Conservation (phyloP, 805 yeast species). For the Candida ipomoeae region DNA sequence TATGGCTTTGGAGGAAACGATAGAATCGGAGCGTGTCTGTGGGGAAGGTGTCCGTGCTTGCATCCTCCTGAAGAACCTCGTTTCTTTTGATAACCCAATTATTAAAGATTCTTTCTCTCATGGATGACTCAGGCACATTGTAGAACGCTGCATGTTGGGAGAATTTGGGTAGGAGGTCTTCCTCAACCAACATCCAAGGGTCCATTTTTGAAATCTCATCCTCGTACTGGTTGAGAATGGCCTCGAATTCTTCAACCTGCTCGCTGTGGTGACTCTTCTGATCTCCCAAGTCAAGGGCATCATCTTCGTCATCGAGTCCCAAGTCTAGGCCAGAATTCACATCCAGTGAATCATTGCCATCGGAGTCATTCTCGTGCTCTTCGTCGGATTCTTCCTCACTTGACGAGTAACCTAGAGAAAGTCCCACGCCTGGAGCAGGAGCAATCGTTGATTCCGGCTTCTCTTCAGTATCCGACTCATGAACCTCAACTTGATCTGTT, state of each 20-base stretch:
- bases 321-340: constrained; percentile 14
- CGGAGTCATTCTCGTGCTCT: constrained; percentile 5
- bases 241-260: constrained; percentile 17
- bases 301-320: constrained; percentile 11
- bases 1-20: constrained; percentile 26
- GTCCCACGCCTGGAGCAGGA: constrained; percentile 5
- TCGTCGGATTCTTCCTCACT: constrained; percentile 19
- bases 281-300: background rate
- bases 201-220: constrained; percentile 29
- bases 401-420: constrained; percentile 23
- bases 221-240: constrained; percentile 23
- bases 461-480: background rate
- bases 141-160: constrained; percentile 27
- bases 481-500: background rate
- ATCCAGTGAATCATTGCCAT: background rate
- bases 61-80: background rate
- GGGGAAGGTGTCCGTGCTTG: constrained; percentile 14
- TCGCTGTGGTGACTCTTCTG: background rate
- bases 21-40: constrained; percentile 21
- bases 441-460: background rate
- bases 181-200: constrained; percentile 38
- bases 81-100: constrained; percentile 10
- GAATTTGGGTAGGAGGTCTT: constrained; percentile 28
- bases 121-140: constrained; percentile 16
- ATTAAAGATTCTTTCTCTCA: constrained; percentile 15